A percentile compares a stretch with the other conserved stretches of the same genome.
Evolutionary conservation across 495 filamentous ascomycete genomes (phyloP).

Genomic region (Cryomyces minteri): DNA sequence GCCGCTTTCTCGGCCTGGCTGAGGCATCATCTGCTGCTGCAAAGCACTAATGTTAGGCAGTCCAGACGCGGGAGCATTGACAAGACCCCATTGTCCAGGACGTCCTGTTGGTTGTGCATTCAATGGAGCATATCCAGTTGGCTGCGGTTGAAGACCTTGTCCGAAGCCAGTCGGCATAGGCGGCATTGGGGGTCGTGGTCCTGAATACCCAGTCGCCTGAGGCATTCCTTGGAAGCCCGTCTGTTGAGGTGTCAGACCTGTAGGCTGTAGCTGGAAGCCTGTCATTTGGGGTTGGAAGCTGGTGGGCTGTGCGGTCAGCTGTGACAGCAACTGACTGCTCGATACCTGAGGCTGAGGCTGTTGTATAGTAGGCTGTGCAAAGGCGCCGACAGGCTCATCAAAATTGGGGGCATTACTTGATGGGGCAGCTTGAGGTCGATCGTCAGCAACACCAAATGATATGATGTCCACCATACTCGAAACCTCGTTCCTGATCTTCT

Average conservation of each 20-base stretch:
- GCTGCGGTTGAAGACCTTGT: constrained; percentile 43
- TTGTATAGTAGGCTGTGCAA: constrained; percentile 54
- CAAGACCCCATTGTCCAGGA: constrained; percentile 96
- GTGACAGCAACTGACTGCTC: constrained; percentile 57
- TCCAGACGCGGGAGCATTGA: constrained; percentile 79
- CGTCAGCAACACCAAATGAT: constrained; percentile 80
- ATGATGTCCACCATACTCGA: constrained; percentile 99
- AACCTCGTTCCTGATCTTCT: constrained; percentile 85
- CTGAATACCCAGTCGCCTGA: constrained; percentile 45
- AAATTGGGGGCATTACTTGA: constrained; percentile 67
- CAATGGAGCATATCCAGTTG: constrained; percentile 41
- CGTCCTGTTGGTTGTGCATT: constrained; percentile 87
- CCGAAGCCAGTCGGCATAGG: constrained; percentile 82
- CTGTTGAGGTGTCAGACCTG: constrained; percentile 36
- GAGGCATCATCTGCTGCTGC: constrained; percentile 96
- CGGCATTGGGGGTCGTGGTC: constrained; percentile 78
- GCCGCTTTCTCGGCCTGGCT: constrained; percentile 78
- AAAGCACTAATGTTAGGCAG: constrained; percentile 86
- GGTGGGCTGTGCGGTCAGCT: constrained; percentile 59
- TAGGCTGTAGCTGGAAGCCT: constrained; percentile 23
- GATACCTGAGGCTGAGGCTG: constrained; percentile 73
- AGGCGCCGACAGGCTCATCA: constrained; percentile 40
- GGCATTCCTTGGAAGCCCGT: constrained; percentile 27
- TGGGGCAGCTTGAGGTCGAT: constrained; percentile 32
- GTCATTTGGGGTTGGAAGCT: constrained; percentile 41